A percentile compares a stretch with the other conserved stretches of the same genome.
phyloP scores from a whole-genome alignment of 2,329 filamentous ascomycete genomes.

The Cryphonectria japonica region DNA sequence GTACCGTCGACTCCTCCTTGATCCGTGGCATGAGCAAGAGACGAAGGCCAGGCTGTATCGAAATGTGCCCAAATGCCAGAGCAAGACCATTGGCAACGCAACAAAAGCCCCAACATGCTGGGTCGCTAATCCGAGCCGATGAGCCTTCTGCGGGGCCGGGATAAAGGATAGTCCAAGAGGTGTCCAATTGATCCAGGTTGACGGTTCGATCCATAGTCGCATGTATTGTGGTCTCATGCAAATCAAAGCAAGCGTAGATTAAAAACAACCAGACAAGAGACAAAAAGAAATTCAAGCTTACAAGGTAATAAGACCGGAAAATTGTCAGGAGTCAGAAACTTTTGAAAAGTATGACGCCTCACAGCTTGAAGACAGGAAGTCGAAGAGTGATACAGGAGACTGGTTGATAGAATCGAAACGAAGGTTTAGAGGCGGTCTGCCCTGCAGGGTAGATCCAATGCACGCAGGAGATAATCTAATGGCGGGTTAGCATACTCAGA shows the following conservation, averaged over 20 bases:
- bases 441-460: neutral
- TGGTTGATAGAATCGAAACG: constrained; percentile 5
- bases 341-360: constrained; percentile 24
- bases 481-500: neutral
- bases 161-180: neutral
- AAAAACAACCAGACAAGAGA: neutral
- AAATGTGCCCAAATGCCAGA: neutral
- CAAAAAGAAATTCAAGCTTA: neutral
- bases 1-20: neutral
- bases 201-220: neutral
- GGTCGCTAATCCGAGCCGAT: neutral
- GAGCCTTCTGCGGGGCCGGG: neutral
- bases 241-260: neutral
- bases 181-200: neutral
- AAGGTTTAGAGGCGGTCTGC: neutral
- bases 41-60: neutral
- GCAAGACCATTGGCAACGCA: neutral
- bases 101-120: neutral
- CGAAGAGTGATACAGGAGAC: constrained; percentile 5
- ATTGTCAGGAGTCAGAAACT: constrained; percentile 14
- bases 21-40: neutral
- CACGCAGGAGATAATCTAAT: neutral
- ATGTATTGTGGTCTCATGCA: neutral
- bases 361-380: constrained; percentile 18
- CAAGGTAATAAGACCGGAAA: neutral